These are phyloP conservation scores for Pontederia crassipes DNA, from an alignment of 176 grass and related monocot species.

Conservation along the genomic window DNA sequence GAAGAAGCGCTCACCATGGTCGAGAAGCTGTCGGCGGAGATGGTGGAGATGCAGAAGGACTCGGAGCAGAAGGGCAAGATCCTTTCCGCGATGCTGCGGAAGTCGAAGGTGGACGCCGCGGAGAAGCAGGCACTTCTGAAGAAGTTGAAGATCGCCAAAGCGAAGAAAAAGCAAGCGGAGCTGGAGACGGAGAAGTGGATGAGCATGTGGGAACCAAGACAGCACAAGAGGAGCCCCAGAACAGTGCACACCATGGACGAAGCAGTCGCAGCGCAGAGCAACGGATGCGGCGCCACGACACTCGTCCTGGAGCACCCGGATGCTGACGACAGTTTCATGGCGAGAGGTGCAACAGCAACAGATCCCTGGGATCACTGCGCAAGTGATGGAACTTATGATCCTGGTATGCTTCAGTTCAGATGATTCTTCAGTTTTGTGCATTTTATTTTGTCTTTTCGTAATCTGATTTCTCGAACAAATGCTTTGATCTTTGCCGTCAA, in stretches of 20 bases:
- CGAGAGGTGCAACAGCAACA: conserved; percentile 18
- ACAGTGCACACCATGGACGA: conserved; percentile 17
- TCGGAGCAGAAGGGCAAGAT: conserved; percentile 82
- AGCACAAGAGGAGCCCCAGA: conserved; percentile 38
- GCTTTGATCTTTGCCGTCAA: too few species aligned
- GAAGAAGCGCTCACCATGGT: conserved; percentile 31
- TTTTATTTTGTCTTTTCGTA: neutral
- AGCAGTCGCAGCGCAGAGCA: conserved; percentile 22
- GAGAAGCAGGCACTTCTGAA: conserved; percentile 58
- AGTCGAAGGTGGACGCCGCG: conserved; percentile 65
- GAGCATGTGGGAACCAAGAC: conserved; percentile 47
- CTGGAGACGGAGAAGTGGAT: conserved; percentile 61
- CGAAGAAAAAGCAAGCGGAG: conserved; percentile 63
- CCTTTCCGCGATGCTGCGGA: conserved; percentile 70
- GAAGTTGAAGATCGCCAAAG: conserved; percentile 66
- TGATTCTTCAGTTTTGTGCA: neutral
- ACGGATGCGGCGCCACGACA: conserved; percentile 30
- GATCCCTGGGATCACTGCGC: conserved; percentile 33
- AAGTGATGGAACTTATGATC: conserved; percentile 38
- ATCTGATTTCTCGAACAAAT: neutral
- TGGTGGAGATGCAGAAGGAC: conserved; percentile 37
- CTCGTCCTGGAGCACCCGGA: conserved; percentile 53
- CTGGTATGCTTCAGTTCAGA: conserved; percentile 28
- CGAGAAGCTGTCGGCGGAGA: conserved; percentile 37
- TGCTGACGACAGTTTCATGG: conserved; percentile 13